A percentile compares a stretch with the other conserved stretches of the same genome.
Evolutionary conservation across 805 yeast genomes (phyloP).

Genomic region (Grigorovia transvaalensis): DNA sequence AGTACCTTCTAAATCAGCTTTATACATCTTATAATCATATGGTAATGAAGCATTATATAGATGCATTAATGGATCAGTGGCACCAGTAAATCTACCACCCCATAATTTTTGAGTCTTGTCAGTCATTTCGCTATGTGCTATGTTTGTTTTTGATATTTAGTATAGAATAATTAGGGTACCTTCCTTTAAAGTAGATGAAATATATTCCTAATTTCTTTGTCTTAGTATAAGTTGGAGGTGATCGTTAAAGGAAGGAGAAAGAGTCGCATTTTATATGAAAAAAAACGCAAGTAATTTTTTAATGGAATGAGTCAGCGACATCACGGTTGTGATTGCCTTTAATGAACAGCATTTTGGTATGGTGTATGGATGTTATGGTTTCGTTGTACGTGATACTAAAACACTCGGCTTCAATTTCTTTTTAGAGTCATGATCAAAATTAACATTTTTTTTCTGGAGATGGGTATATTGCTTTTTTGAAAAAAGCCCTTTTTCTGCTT

Average conservation of each 20-base stretch:
- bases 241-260: neutral
- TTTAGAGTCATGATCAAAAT: neutral
- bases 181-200: neutral
- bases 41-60: conserved; percentile 94
- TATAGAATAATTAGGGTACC: neutral
- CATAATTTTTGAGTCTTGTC: conserved; percentile 58
- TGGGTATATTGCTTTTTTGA: neutral
- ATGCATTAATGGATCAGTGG: conserved; percentile 95
- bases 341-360: neutral
- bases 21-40: conserved; percentile 89
- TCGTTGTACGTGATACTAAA: neutral
- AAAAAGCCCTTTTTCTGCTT: neutral
- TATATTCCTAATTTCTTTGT: neutral
- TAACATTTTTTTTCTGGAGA: neutral
- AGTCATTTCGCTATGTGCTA: conserved; percentile 1
- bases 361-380: neutral
- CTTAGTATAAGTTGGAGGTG: neutral
- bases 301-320: conserved; percentile 9
- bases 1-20: conserved; percentile 90
- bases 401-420: neutral
- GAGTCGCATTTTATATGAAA: neutral
- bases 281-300: neutral
- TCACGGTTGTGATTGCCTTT: neutral
- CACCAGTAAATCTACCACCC: conserved; percentile 99
- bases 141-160: neutral